phyloP scores from a whole-genome alignment of 2,329 filamentous ascomycete species.

The Pyricularia sp. region DNA sequence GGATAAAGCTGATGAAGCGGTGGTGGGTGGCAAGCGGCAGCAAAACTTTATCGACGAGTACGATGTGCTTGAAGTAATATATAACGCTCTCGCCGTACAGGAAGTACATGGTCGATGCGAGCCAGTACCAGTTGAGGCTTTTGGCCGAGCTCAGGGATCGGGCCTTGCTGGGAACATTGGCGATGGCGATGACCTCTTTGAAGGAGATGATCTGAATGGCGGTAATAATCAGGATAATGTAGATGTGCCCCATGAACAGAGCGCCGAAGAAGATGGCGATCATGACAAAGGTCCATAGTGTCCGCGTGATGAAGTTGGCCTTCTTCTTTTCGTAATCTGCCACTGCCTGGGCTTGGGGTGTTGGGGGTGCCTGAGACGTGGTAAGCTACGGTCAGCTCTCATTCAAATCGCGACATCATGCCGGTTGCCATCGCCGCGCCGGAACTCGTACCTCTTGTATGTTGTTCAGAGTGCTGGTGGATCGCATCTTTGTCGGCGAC shows the following conservation, averaged over 20 bases:
- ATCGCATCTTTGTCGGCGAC: constrained; percentile 15
- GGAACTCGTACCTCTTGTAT: constrained; percentile 25
- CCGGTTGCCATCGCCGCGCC: not conserved
- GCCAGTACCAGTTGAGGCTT: constrained; percentile 97
- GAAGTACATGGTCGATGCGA: constrained; percentile 99
- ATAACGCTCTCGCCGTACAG: constrained; percentile 98
- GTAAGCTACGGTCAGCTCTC: constrained; percentile 4
- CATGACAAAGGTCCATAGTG: constrained; percentile 98
- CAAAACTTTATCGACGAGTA: constrained; percentile 87
- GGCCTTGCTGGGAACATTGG: constrained; percentile 85
- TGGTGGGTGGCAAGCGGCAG: constrained; percentile 94
- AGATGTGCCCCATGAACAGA: constrained; percentile 94
- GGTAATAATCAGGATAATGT: constrained; percentile 89
- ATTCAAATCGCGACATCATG: not conserved
- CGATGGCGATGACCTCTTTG: constrained; percentile 98
- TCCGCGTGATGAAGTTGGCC: constrained; percentile 91
- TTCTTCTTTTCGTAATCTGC: constrained; percentile 96
- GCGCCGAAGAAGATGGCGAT: constrained; percentile 84
- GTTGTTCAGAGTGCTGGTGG: constrained; percentile 21
- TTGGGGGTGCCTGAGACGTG: constrained; percentile 29
- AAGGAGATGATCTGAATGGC: constrained; percentile 90
- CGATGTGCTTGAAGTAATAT: constrained; percentile 99
- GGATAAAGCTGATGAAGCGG: constrained; percentile 95
- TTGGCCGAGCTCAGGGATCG: constrained; percentile 90
- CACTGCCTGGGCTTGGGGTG: constrained; percentile 28